A percentile compares a stretch with the other conserved stretches of the same genome.
Evolutionary conservation across 2,329 filamentous ascomycete species (phyloP).

Genomic region (Penicillium brevicompactum): DNA sequence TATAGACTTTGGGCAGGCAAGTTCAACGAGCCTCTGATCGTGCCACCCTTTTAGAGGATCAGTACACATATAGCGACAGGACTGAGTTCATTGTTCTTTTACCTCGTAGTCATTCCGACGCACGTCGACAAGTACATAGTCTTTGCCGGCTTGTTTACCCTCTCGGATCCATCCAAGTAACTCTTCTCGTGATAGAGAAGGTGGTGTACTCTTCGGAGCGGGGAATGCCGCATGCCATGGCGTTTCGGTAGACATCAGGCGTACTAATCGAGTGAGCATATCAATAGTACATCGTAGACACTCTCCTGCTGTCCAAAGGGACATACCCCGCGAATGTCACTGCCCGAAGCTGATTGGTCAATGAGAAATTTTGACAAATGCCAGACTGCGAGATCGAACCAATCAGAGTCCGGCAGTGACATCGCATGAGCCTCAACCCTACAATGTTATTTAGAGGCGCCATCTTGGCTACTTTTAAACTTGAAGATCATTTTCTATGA

Average conservation of each 20-base stretch:
- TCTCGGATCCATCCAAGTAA: conserved; percentile 41
- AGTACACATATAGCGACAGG: background rate
- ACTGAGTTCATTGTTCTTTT: conserved; percentile 2
- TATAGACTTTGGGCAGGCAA: conserved; percentile 46
- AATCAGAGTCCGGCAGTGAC: conserved; percentile 16
- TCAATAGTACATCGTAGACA: no score
- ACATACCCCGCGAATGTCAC: conserved; percentile 11
- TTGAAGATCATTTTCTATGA: no score
- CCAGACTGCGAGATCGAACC: background rate
- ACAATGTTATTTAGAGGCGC: background rate
- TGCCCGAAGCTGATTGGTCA: conserved; percentile 5
- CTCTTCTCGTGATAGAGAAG: conserved; percentile 35
- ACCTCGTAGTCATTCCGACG: conserved; percentile 52
- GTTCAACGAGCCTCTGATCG: conserved; percentile 58
- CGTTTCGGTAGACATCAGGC: background rate
- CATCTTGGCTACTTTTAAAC: background rate
- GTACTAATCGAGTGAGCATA: background rate
- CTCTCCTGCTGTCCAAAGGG: no score
- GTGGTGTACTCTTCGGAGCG: conserved; percentile 31
- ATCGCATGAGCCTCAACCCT: background rate
- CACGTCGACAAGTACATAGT: conserved; percentile 51
- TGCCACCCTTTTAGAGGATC: conserved; percentile 53
- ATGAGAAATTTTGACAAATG: background rate
- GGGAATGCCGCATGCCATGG: conserved; percentile 49
- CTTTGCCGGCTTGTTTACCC: conserved; percentile 26